These are phyloP conservation scores for Mentha longifolia DNA, from an alignment of 257 asterid species.

Conservation along the genomic window DNA sequence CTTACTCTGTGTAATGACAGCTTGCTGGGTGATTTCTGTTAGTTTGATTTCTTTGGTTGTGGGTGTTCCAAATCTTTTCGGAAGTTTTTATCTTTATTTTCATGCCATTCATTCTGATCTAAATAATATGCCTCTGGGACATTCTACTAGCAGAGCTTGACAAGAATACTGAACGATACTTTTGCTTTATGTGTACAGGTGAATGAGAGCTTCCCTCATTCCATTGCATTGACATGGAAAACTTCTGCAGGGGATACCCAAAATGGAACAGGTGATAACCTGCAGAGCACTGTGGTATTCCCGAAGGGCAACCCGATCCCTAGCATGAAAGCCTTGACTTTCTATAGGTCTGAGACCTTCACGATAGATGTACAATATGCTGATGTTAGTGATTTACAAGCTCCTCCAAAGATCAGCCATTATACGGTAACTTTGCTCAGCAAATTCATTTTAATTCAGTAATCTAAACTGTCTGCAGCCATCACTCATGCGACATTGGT, in stretches of 20 bases:
- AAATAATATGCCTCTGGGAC: not conserved
- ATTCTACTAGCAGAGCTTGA: not conserved
- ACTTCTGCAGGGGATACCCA: constrained; percentile 70
- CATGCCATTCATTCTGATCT: not conserved
- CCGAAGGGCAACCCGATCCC: constrained; percentile 92
- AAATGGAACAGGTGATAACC: constrained; percentile 61
- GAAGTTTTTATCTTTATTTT: not conserved
- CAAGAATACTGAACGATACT: not conserved
- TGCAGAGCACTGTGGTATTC: constrained; percentile 78
- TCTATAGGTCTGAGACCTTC: constrained; percentile 76
- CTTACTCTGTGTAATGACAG: not conserved
- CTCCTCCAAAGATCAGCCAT: constrained; percentile 77
- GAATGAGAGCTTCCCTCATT: constrained; percentile 73
- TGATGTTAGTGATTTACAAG: constrained; percentile 75
- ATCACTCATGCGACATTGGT: not conserved
- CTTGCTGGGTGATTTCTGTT: not conserved
- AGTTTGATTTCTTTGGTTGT: not conserved
- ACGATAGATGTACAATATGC: constrained; percentile 72
- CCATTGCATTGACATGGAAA: constrained; percentile 86
- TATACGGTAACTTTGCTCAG: constrained; percentile 60
- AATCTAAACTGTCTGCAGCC: not conserved
- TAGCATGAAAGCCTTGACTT: constrained; percentile 89
- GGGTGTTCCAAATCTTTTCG: not conserved
- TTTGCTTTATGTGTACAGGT: constrained; percentile 49
- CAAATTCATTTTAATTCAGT: not conserved